phyloP scores from a whole-genome alignment of 768 basidiomycete species.

The Boletus vinaceobasis region DNA sequence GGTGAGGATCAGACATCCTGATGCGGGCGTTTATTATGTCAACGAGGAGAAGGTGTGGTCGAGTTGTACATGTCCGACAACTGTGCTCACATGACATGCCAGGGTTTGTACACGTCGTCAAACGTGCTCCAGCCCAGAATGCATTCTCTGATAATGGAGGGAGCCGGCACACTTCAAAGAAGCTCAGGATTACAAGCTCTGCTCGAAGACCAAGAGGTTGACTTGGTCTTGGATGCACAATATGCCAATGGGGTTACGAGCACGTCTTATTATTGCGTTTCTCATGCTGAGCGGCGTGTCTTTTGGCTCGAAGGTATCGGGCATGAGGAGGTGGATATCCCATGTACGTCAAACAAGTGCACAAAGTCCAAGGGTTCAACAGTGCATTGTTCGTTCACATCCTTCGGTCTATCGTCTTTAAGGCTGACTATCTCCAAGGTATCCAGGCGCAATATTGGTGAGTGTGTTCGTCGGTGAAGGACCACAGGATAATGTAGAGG shows the following conservation, averaged over 20 bases:
- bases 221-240: constrained; percentile 18
- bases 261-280: constrained; percentile 27
- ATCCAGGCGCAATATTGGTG: constrained; percentile 30
- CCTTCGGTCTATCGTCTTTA: not conserved
- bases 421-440: constrained; percentile 17
- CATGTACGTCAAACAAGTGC: constrained; percentile 25
- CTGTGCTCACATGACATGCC: not conserved
- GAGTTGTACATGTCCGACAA: not conserved
- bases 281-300: constrained; percentile 25
- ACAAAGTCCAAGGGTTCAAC: constrained; percentile 1
- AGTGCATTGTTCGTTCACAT: constrained; percentile 23
- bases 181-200: constrained; percentile 3
- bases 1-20: constrained; percentile 29
- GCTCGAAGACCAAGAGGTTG: constrained; percentile 10
- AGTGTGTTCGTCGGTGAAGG: not conserved
- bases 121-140: constrained; percentile 4
- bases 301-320: constrained; percentile 29
- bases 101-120: constrained; percentile 16
- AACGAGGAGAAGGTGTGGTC: constrained; percentile 30
- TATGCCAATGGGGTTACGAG: not conserved
- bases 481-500: not conserved
- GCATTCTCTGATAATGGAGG: constrained; percentile 11
- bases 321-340: constrained; percentile 17
- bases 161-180: constrained; percentile 3
- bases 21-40: constrained; percentile 32